Conservation (phyloP, 441 rosid genomes). For the Populus hybrid region DNA sequence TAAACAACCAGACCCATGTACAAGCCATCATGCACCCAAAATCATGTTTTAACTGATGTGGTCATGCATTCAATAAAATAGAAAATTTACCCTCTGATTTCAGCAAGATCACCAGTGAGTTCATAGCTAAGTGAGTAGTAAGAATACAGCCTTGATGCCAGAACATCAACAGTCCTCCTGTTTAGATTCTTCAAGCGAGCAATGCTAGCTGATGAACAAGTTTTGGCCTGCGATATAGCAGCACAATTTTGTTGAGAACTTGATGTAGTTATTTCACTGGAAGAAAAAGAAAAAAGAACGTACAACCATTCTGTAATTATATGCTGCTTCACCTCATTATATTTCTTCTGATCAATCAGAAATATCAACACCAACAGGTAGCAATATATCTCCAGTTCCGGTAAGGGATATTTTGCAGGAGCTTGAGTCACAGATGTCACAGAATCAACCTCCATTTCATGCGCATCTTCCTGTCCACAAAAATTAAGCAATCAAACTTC, state of each 20-base stretch:
- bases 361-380: constrained; percentile 57
- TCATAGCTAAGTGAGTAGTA: constrained; percentile 76
- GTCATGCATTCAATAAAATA: background rate
- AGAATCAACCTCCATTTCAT: constrained; percentile 71
- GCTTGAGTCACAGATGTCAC: constrained; percentile 44
- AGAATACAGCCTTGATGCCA: constrained; percentile 67
- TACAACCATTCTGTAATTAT: background rate
- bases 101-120: constrained; percentile 66
- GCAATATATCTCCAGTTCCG: constrained; percentile 65
- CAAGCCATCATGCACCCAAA: background rate
- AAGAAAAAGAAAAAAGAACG: background rate
- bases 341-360: constrained; percentile 70
- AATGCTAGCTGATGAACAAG: constrained; percentile 68
- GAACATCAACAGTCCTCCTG: constrained; percentile 69
- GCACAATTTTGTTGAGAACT: background rate
- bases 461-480: constrained; percentile 54
- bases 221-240: constrained; percentile 47
- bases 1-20: background rate
- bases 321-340: constrained; percentile 41
- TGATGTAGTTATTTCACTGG: background rate
- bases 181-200: constrained; percentile 57
- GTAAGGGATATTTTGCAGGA: constrained; percentile 43
- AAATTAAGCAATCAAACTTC: background rate
- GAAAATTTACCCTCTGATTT: constrained; percentile 57
- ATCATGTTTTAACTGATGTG: background rate